Conservation (phyloP, 352 stramenopile genomes). For the Globisporangium megalacanthum region DNA sequence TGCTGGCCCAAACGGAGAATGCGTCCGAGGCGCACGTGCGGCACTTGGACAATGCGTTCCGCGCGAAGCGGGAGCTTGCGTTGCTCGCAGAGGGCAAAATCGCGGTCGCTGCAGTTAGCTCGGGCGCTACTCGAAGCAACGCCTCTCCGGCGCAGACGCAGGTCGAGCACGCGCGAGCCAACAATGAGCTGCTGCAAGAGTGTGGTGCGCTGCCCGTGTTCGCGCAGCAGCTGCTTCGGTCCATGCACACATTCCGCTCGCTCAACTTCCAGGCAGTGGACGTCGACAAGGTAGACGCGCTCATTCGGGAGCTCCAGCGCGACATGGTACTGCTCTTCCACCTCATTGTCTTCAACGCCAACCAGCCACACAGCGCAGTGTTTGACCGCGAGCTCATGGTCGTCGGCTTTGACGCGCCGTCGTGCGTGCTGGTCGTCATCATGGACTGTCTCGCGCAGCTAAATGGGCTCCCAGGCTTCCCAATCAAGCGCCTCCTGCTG, state of each 20-base stretch:
- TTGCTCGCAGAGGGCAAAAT: conserved; percentile 56
- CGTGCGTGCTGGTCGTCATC: conserved; percentile 58
- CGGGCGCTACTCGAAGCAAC: background rate
- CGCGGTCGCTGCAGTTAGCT: background rate
- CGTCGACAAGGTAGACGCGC: conserved; percentile 50
- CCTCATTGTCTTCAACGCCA: conserved; percentile 68
- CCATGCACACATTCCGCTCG: conserved; percentile 56
- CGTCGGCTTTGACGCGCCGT: conserved; percentile 49
- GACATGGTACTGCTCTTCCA: conserved; percentile 79
- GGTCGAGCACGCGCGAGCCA: conserved; percentile 45
- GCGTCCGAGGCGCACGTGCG: conserved; percentile 46
- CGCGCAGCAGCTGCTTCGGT: conserved; percentile 48
- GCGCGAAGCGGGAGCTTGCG: conserved; percentile 62
- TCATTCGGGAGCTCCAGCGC: conserved; percentile 65
- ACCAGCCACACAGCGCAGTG: conserved; percentile 44
- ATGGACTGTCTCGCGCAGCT: conserved; percentile 68
- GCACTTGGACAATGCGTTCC: conserved; percentile 65
- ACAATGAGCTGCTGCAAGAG: conserved; percentile 73
- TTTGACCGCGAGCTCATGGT: conserved; percentile 70
- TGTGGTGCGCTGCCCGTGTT: conserved; percentile 67
- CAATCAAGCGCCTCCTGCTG: conserved; percentile 72
- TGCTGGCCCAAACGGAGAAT: conserved; percentile 69
- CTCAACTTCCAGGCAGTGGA: conserved; percentile 77
- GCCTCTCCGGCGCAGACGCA: conserved; percentile 19
- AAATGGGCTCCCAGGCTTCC: conserved; percentile 67